Evolutionary conservation across 257 asterid species (phyloP), one percentile per base, ranked within the genome.

Genomic region (Przewalskia tangutica): DNA sequence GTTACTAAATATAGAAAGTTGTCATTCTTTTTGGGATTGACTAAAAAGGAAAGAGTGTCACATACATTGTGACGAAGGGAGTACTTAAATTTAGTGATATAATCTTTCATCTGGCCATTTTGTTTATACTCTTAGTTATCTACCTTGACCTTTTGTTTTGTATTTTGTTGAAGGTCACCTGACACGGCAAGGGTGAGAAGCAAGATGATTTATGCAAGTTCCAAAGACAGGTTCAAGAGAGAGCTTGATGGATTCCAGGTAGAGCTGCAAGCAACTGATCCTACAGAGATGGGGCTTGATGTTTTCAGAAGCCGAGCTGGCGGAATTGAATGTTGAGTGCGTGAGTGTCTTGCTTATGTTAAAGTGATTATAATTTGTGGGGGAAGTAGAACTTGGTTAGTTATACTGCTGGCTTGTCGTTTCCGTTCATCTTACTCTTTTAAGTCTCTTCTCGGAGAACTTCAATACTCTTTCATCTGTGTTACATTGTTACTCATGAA

Each of bases 171-270:
- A 86, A 86, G 89, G 89, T 84, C 87, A 1, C 89, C 89, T 54
- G 89, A 86, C 71, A 53, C 87, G 0, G 80, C 89, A 54, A 86
- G 64, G 50, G 87, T 86, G 78, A 84, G 89, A 80, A 86, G 82
- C 87, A 86, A 84, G 85, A 86, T 86, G 89, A 86, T 86, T 81
- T 86, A 86, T 64, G 89, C 89, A 17, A 86, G 89, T 81, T 84
- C 89, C 71, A 86, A 86, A 81, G 89, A 86, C 85, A 86, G 87
- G 87, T 86, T 86, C 89, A 84, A 86, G 87, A 84, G 89, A 82
- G 87, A 86, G 70, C 86, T 86, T 32, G 89, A 86, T 14, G 89
- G 89, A 6, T 75, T 86, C 78, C 89, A 86, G 82, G 77, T 86
- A 46, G 88, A 86, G 85, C 82, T 86, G 86, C 88, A 86, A 86